Evolutionary conservation across 2,329 filamentous ascomycete genomes (phyloP).

Genomic region (Fusarium sp.): DNA sequence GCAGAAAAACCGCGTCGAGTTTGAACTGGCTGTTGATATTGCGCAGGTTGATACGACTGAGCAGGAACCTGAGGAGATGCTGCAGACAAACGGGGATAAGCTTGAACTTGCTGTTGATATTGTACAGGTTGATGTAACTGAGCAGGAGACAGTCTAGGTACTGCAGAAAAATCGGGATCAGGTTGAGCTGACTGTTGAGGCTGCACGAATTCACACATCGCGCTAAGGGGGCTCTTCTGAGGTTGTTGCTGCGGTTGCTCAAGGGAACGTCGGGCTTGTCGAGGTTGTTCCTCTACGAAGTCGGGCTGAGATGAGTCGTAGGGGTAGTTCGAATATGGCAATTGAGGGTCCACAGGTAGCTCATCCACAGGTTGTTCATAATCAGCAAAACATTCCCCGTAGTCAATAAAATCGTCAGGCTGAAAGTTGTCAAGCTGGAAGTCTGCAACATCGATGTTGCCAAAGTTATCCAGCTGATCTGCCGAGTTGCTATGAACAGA

Average conservation of each 20-base stretch:
- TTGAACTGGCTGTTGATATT: background rate
- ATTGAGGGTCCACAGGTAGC: background rate
- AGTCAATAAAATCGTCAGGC: background rate
- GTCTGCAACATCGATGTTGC: background rate
- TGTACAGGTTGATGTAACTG: background rate
- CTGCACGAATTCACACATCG: background rate
- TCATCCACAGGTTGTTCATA: background rate
- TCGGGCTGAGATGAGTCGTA: background rate
- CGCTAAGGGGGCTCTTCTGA: background rate
- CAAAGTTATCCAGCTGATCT: no score
- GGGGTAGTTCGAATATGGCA: background rate
- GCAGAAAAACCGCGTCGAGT: background rate
- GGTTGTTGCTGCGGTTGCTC: background rate
- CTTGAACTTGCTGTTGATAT: background rate
- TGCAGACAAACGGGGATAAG: background rate
- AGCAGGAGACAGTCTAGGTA: background rate
- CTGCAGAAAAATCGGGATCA: background rate
- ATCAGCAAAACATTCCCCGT: background rate
- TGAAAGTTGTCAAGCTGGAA: background rate
- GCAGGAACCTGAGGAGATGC: background rate
- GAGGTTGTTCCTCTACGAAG: background rate
- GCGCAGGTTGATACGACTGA: background rate
- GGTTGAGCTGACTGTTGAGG: background rate
- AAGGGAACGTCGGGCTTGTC: background rate
- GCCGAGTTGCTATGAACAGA: background rate